These are phyloP conservation scores for Phylloporus rhodoxanthus DNA, from an alignment of 768 basidiomycete species.

Conservation along the genomic window DNA sequence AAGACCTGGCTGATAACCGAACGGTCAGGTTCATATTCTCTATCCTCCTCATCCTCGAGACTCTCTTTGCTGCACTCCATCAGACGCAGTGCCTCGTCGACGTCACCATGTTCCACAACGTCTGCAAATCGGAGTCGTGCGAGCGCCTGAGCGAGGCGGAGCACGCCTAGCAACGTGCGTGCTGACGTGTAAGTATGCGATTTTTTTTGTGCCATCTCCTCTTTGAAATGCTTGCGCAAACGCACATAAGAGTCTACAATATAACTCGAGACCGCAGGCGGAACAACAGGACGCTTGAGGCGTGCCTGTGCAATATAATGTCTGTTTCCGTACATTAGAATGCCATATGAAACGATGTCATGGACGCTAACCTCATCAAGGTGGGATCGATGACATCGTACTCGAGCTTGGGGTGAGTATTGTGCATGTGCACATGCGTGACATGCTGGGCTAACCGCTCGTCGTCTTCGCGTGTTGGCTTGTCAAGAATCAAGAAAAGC, in stretches of 20 bases:
- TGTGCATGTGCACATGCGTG: slow-evolving; percentile 97
- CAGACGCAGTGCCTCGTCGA: slow-evolving; percentile 92
- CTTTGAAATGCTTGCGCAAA: slow-evolving; percentile 87
- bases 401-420: slow-evolving; percentile 78
- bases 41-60: slow-evolving; percentile 73
- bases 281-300: slow-evolving; percentile 83
- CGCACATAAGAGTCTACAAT: slow-evolving; percentile 95
- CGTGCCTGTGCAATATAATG: slow-evolving; percentile 95
- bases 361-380: slow-evolving; percentile 67
- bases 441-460: slow-evolving; percentile 96
- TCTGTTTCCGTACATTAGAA: slow-evolving; percentile 35
- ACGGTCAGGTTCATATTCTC: slow-evolving; percentile 64
- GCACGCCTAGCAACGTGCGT: slow-evolving; percentile 88
- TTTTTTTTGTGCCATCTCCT: slow-evolving; percentile 83
- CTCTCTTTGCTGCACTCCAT: slow-evolving; percentile 97
- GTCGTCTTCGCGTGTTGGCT: slow-evolving; percentile 90
- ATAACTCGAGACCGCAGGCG: slow-evolving; percentile 82
- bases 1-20: slow-evolving; percentile 82
- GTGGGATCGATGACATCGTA: slow-evolving; percentile 79
- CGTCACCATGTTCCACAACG: slow-evolving; percentile 76
- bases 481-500: slow-evolving; percentile 94
- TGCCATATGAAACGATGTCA: neutral
- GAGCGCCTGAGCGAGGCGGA: slow-evolving; percentile 91
- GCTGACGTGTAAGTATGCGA: slow-evolving; percentile 93
- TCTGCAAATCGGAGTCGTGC: slow-evolving; percentile 86